A percentile compares a stretch with the other conserved stretches of the same genome.
Conservation (phyloP, 164 flowering plant genomes). For the Umbilicus rupestris region DNA sequence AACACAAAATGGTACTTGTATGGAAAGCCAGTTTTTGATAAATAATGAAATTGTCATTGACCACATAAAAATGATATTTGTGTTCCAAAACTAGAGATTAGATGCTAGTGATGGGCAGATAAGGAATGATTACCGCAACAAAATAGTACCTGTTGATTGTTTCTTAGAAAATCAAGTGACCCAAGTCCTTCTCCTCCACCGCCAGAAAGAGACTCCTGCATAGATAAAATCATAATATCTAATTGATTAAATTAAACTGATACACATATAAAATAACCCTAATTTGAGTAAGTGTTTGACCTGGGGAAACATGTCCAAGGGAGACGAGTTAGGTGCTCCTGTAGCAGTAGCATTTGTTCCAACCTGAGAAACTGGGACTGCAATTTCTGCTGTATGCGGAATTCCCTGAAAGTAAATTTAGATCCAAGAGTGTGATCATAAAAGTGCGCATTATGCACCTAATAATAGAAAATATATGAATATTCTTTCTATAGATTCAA, state of each 20-base stretch:
- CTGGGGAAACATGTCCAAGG: constrained; percentile 93
- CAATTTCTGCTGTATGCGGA: constrained; percentile 71
- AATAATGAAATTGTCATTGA: no score
- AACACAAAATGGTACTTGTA: not conserved
- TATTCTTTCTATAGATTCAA: not conserved
- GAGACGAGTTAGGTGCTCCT: constrained; percentile 81
- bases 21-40: no score
- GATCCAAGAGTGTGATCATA: constrained; percentile 4
- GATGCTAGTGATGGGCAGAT: not conserved
- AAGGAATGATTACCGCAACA: not conserved
- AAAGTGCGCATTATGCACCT: not conserved
- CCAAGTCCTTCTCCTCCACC: constrained; percentile 51
- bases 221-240: not conserved
- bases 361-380: constrained; percentile 44
- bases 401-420: constrained; percentile 54
- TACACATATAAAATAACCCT: not conserved
- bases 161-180: constrained; percentile 84
- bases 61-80: no score
- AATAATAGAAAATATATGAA: not conserved
- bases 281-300: constrained; percentile 20
- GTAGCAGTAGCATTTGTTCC: constrained; percentile 24
- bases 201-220: constrained; percentile 51
- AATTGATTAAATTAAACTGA: not conserved
- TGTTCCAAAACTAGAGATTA: no score
- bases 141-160: constrained; percentile 67